Percentiles rank a stretch among this genome's conserved stretches.
phyloP scores from a whole-genome alignment of 179 eudicot species.

The Amaranthus tricolor region DNA sequence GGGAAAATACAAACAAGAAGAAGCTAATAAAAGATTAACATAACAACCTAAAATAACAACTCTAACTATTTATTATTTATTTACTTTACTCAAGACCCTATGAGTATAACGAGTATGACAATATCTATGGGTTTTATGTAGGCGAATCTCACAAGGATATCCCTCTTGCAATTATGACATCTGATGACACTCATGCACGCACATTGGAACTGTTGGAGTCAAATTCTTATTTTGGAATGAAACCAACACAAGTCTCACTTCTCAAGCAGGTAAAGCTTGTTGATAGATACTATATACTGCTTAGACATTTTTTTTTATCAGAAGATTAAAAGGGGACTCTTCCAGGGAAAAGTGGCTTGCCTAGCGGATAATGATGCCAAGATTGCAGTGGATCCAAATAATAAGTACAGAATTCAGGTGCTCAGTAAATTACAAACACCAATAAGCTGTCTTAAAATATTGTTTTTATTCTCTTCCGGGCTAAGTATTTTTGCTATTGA shows the following conservation, averaged over 20 bases:
- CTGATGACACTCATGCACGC: slow-evolving; percentile 89
- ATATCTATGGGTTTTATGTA: slow-evolving; percentile 26
- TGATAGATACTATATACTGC: neutral
- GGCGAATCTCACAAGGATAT: slow-evolving; percentile 60
- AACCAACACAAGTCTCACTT: slow-evolving; percentile 73
- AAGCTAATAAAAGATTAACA: no score
- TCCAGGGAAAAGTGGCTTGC: slow-evolving; percentile 98
- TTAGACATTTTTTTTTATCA: neutral
- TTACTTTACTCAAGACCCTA: no score
- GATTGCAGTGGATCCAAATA: slow-evolving; percentile 78
- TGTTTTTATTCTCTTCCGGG: neutral
- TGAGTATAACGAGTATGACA: no score
- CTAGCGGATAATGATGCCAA: slow-evolving; percentile 96
- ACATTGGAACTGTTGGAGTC: slow-evolving; percentile 66
- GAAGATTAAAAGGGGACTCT: neutral
- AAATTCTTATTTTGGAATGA: slow-evolving; percentile 91
- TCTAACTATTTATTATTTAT: no score
- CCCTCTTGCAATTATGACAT: slow-evolving; percentile 93
- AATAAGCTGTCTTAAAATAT: neutral
- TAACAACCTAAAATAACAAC: no score
- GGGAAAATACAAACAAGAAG: no score
- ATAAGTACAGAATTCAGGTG: slow-evolving; percentile 87
- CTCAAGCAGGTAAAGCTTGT: slow-evolving; percentile 71
- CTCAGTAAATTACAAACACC: neutral
- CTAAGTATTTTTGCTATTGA: slow-evolving; percentile 19